Base-by-base conservation (phyloP, 2,329 filamentous ascomycete genomes). In the Xylaria sp. region DNA sequence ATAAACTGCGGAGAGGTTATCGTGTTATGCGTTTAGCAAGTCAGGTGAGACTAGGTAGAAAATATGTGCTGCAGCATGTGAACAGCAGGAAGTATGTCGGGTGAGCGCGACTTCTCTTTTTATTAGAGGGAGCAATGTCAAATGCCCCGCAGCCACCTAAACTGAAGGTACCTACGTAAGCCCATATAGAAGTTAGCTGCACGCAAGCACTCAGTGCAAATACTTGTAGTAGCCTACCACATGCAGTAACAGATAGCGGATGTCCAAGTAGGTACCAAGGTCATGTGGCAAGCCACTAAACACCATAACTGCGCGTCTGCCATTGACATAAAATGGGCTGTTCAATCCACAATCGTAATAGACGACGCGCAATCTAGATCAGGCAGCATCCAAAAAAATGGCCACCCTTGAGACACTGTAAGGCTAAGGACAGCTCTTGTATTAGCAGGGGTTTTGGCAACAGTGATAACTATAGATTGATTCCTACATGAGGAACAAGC, bases 341-440 rank as follows among this genome's bases (percentile, higher is more conserved):
- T 33, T n/a, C 13, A 49, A 53, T 10, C 67, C 54, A 59, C 46
- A 59, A 44, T 57, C 58, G 44, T 36, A 51, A 44, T 48, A 51
- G 31, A 57, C 63, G 68, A 65, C 68, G 65, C 68, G 68, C 65
- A 70, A 70, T 65, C 62, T 11, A 15, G 17, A 15, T 31, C 26
- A 70, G 68, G 68, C 68, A 70, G 42, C 68, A 58, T 20, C 48
- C 38, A 60, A 68, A 68, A 10, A 40, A 46, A 40, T n/a, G 20
- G 7, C 48, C 15, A 56, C 7, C 17, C 33, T 31, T 20, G n/a
- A 42, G 15, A n/a, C 28, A 33, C 26, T 20, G 20, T 17, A 44
- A 10, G 36, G 3, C 6, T 33, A 54, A 3, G 17, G 28, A 48
- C 36, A 58, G 46, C 6, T 53, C 31, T 31, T 26, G 58, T 62